Base-by-base conservation (phyloP, 371 early-diverging fungal species). In the Globomyces sp. region DNA sequence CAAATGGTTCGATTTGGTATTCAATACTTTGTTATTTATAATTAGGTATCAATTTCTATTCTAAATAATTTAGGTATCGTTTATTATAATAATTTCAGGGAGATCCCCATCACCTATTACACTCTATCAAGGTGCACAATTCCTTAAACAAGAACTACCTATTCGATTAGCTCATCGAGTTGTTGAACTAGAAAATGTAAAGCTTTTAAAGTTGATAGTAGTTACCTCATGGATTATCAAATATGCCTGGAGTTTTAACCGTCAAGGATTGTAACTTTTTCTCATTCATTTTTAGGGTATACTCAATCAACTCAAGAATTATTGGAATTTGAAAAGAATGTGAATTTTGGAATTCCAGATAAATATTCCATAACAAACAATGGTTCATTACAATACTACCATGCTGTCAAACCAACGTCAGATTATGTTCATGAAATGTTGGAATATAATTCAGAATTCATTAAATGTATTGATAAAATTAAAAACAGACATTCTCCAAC, bases 91-190 rank as follows among this genome's bases (percentile, higher is more conserved):
- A 37, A 40, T 34, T 6, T 3, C 55, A 94, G 93, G 95, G 42
- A 90, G 90, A 69, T 80, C 81, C 43, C 93, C 93, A 34, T 87
- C 90, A 1, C 89, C 87, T 65, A 89, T 86, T 4, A 92, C 93
- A 1, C 77, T 97, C 51, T 86, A 94, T 67, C 87, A 88, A 64
- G 96, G 92, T 37, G 88, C 93, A 58, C 94, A 93, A 74, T 97
- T 97, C 74, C 71, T 95, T 11, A 89, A 90, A 65, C 90, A 94
- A 81, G 98, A 98, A 76, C 78, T 98, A 51, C 96, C 96, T 11
- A 91, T 98, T 65, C 90, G 98, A 9, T 79, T 98, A n/a, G 96
- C 98, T 0, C 94, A 94, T 70, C 86, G 98, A 47, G 96, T 96
- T 11, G 93, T 94, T 51, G 98, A 98, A 74, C 84, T 98, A 46